A percentile compares a stretch with the other conserved stretches of the same genome.
These are phyloP conservation scores for Penicillium ucsense DNA, from an alignment of 495 filamentous ascomycete species.

Conservation along the genomic window DNA sequence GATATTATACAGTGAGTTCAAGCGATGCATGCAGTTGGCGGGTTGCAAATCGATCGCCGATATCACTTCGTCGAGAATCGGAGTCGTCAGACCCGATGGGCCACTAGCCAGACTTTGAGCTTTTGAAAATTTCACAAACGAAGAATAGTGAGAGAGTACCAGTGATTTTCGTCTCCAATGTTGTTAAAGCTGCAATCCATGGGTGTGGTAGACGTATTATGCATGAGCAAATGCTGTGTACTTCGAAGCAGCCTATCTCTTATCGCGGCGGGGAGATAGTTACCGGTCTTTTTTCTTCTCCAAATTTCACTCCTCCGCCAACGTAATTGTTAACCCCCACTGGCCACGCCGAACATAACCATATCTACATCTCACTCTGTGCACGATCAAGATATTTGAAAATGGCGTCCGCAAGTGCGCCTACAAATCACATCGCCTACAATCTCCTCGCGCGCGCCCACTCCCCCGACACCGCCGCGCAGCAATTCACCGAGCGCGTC, in stretches of 20 bases:
- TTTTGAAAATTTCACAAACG: neutral
- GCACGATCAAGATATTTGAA: neutral
- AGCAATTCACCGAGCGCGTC: conserved; percentile 73
- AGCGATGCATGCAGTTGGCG: conserved; percentile 41
- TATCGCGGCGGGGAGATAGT: conserved; percentile 8
- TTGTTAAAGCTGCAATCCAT: neutral
- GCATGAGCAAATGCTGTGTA: too few relatives aligned
- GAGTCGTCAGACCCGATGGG: conserved; percentile 28
- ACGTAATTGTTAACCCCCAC: neutral
- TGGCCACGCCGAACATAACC: neutral
- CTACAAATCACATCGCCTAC: conserved; percentile 45
- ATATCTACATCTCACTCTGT: neutral
- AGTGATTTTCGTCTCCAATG: neutral
- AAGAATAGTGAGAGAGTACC: neutral
- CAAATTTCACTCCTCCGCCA: neutral
- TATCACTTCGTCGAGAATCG: conserved; percentile 30
- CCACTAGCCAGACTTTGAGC: conserved; percentile 26
- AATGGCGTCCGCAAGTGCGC: conserved; percentile 23
- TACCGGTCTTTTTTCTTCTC: conserved; percentile 8
- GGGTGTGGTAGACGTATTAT: too few relatives aligned
- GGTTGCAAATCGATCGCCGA: conserved; percentile 39
- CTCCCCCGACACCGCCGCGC: conserved; percentile 53
- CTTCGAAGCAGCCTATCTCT: conserved; percentile 1
- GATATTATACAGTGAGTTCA: conserved; percentile 40
- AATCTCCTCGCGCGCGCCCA: conserved; percentile 65